Evolutionary conservation across 805 yeast species (phyloP), one percentile per base, ranked within the genome.

Genomic region (Saccharomyces cerevisiae): DNA sequence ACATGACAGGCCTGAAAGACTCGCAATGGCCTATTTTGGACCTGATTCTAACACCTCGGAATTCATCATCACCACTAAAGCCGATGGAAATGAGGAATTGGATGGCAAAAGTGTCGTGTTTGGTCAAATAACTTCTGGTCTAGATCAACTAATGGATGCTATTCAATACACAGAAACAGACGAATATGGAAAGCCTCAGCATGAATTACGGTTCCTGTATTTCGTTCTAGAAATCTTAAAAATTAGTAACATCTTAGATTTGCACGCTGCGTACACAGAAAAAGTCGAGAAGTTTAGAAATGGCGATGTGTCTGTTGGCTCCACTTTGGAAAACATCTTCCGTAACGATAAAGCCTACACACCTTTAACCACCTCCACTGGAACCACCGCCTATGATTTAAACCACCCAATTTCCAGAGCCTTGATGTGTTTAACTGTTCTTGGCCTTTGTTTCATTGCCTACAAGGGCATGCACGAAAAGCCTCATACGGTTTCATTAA

Each of bases 21-120:
- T 85, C 53, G 81, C 88, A 1, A 84, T 85, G 88, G 89, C 89
- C 56, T 85, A 85, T 59, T 77, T 83, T 2, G 90, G 89, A 51
- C 78, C 72, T 50, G 76, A 85, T 69, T 79, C 87, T 65, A 84
- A 82, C 59, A 87, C 86, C 3, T 80, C 87, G 14, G 88, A 84
- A 65, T 84, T 83, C 65, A 83, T 86, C 65, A 83, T 88, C 50
- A 78, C 86, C 1, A 79, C 73, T 6, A 64, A 72, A 13, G 77
- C 80, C 24, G 61, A 68, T 2, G 66, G 74, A 49, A 58, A 60
- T 10, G 51, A 61, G 9, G 77, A 79, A 76, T 75, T 85, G 61
- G 80, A 85, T 67, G 83, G 82, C 28, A 68, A 71, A 9, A 84
- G 86, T 69, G 94, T 86, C 62, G 91, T 84, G 2, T 87, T 87